phyloP scores from a whole-genome alignment of 225 moss, liverwort and hornwort species.

The Thuidium tamariscinum region DNA sequence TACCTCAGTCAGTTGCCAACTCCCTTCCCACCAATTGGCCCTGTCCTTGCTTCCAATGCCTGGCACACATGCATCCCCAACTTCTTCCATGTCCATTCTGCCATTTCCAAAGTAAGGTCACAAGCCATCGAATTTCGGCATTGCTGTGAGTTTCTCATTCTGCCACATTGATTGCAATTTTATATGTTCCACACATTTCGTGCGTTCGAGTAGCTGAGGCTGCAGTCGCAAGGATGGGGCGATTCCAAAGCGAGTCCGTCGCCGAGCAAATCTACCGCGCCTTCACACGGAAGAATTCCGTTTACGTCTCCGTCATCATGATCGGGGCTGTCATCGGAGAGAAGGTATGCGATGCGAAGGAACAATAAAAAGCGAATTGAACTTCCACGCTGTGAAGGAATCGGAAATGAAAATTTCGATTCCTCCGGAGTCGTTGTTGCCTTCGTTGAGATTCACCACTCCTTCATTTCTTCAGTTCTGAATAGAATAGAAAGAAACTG shows the following conservation, averaged over 20 bases:
- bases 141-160: neutral
- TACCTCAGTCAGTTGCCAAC: neutral
- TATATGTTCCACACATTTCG: neutral
- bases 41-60: neutral
- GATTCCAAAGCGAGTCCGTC: neutral
- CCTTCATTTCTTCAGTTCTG: neutral
- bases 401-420: neutral
- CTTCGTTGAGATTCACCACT: neutral
- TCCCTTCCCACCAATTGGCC: too few relatives aligned
- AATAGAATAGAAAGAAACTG: neutral
- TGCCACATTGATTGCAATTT: neutral
- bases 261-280: conserved; percentile 18
- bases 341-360: neutral
- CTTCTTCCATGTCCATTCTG: neutral
- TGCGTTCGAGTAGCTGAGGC: neutral
- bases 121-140: neutral
- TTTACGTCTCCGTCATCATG: conserved; percentile 27
- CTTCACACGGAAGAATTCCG: conserved; percentile 25
- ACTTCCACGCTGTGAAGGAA: neutral
- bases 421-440: neutral
- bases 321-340: conserved; percentile 24
- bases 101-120: neutral
- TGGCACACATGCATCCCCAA: too few relatives aligned
- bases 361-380: neutral
- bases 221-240: neutral